A percentile compares a stretch with the other conserved stretches of the same genome.
Conservation (phyloP, 1,284 basidiomycete genomes). For the Trichosporon inkin region DNA sequence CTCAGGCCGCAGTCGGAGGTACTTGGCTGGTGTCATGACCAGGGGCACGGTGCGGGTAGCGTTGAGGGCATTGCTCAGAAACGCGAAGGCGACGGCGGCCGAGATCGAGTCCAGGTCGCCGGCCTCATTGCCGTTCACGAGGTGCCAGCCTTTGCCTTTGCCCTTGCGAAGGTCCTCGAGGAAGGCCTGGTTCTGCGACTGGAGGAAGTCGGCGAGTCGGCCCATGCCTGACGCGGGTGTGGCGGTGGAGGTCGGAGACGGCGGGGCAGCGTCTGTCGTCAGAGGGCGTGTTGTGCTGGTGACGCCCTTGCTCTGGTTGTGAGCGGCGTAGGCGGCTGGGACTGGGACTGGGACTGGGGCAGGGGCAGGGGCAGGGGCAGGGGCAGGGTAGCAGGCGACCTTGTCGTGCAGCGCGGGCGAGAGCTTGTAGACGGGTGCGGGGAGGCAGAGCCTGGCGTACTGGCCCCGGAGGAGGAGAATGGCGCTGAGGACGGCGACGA, state of each 20-base stretch:
- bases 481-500: conserved; percentile 1
- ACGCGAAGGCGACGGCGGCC: conserved; percentile 74
- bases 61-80: conserved; percentile 59
- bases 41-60: conserved; percentile 64
- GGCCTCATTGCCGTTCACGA: conserved; percentile 87
- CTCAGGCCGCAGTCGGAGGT: conserved; percentile 77
- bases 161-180: conserved; percentile 53
- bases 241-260: neutral
- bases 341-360: no score
- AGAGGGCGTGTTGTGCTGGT: neutral
- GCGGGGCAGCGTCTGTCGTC: neutral
- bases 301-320: neutral
- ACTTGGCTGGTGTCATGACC: conserved; percentile 63
- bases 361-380: no score
- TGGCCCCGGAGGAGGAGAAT: conserved; percentile 6
- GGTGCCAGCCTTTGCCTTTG: conserved; percentile 62
- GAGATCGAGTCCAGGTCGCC: conserved; percentile 87
- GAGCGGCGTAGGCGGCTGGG: neutral
- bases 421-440: conserved; percentile 1
- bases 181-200: conserved; percentile 53
- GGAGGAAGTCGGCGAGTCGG: conserved; percentile 48
- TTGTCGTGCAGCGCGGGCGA: conserved; percentile 1
- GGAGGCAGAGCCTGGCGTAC: conserved; percentile 5
- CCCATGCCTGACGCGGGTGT: conserved; percentile 1
- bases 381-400: neutral